phyloP scores from a whole-genome alignment of 106 monocot species.

The Dioscorea alata region DNA sequence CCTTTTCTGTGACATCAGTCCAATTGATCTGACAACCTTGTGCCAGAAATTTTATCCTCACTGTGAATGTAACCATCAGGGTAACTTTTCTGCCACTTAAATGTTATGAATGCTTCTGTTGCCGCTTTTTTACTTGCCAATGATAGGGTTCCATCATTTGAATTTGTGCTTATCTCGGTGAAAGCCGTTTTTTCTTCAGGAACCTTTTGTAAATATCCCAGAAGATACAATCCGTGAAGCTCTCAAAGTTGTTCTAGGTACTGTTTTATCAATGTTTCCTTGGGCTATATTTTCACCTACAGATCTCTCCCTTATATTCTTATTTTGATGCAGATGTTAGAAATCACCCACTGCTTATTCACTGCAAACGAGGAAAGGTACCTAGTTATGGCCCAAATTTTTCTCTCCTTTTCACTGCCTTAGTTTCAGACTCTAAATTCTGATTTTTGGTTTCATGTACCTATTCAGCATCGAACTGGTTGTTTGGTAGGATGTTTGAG shows the following conservation, averaged over 20 bases:
- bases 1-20: no score
- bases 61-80: no score
- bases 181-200: conserved; percentile 24
- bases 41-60: no score
- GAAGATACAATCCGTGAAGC: conserved; percentile 70
- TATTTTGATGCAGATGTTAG: conserved; percentile 38
- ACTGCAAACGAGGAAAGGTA: conserved; percentile 90
- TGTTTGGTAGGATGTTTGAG: conserved; percentile 77
- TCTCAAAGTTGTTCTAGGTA: conserved; percentile 81
- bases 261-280: background rate
- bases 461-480: conserved; percentile 78
- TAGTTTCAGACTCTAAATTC: no score
- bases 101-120: no score
- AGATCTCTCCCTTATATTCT: background rate
- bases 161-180: no score
- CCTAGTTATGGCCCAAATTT: background rate
- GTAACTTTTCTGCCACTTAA: no score
- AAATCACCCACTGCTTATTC: conserved; percentile 80
- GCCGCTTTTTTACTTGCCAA: no score
- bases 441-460: background rate
- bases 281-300: background rate
- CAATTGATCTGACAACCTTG: no score
- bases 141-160: no score
- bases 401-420: background rate
- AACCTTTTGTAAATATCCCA: conserved; percentile 66